These are phyloP conservation scores for Hamamelis virginiana DNA, from an alignment of 164 flowering plant genomes.

Conservation along the genomic window DNA sequence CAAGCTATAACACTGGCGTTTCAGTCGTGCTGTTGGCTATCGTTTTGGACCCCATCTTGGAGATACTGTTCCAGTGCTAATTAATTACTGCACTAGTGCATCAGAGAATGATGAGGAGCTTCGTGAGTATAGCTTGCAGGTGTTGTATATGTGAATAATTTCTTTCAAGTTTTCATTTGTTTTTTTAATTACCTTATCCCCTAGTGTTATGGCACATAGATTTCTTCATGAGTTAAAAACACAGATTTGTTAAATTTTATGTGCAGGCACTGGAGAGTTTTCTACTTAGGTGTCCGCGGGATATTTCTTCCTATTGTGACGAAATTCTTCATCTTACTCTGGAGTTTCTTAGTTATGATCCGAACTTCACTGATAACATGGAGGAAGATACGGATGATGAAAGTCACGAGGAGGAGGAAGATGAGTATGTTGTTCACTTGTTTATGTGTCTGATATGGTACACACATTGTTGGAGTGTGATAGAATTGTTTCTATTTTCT, in stretches of 20 bases:
- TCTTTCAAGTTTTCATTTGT: not conserved
- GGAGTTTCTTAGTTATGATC: constrained; percentile 92
- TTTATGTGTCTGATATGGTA: not conserved
- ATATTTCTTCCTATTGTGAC: constrained; percentile 80
- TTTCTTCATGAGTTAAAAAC: not conserved
- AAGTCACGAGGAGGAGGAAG: constrained; percentile 82
- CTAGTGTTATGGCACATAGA: not conserved
- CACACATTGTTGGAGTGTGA: not conserved
- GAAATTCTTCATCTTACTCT: constrained; percentile 77
- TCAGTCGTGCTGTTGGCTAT: constrained; percentile 97
- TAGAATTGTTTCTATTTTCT: not conserved
- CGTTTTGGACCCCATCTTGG: constrained; percentile 97
- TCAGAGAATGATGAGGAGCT: constrained; percentile 99
- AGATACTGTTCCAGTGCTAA: constrained; percentile 81
- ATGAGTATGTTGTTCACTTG: constrained; percentile 65
- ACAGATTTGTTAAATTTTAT: constrained; percentile 2
- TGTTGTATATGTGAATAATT: constrained; percentile 16
- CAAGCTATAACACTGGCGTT: constrained; percentile 11
- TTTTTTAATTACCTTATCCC: not conserved
- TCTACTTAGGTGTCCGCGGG: constrained; percentile 89
- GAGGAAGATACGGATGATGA: constrained; percentile 98
- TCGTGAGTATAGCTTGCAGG: constrained; percentile 99
- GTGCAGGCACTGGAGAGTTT: constrained; percentile 94
- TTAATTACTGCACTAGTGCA: constrained; percentile 82
- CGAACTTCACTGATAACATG: constrained; percentile 97